These are phyloP conservation scores for Fusarium sp. DNA, from an alignment of 2,329 filamentous ascomycete species.

Conservation along the genomic window DNA sequence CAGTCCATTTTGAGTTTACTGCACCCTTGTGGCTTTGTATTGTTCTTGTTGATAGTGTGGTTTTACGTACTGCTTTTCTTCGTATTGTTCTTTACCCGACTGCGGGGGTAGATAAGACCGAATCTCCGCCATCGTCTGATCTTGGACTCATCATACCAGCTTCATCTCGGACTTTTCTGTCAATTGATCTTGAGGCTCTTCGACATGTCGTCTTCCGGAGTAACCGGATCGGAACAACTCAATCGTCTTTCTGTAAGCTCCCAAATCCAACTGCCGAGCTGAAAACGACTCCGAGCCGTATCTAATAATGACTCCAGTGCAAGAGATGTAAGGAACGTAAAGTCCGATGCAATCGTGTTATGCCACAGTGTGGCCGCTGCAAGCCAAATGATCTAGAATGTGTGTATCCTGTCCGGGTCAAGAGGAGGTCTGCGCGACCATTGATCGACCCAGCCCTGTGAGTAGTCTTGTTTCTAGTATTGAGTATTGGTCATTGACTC, in stretches of 20 bases:
- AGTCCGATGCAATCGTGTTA: constrained; percentile 46
- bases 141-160: background rate
- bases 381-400: constrained; percentile 42
- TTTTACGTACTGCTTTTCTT: constrained; percentile 3
- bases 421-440: constrained; percentile 38
- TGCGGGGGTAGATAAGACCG: constrained; percentile 21
- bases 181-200: background rate
- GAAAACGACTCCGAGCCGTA: background rate
- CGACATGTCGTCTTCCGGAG: constrained; percentile 16
- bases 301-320: constrained; percentile 27
- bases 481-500: constrained; percentile 13
- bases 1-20: constrained; percentile 4
- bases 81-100: background rate
- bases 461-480: background rate
- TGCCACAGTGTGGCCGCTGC: constrained; percentile 45
- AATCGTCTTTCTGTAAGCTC: constrained; percentile 41
- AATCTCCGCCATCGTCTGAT: constrained; percentile 17
- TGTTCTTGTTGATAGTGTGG: constrained; percentile 17
- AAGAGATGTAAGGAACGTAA: constrained; percentile 45
- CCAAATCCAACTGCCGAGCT: background rate
- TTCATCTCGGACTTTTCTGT: constrained; percentile 13
- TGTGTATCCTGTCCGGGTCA: constrained; percentile 42
- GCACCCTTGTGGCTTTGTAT: constrained; percentile 8
- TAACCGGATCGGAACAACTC: constrained; percentile 29
- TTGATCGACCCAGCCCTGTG: constrained; percentile 32